These are phyloP conservation scores for Neospermospora avenae DNA, from an alignment of 2,329 filamentous ascomycete species.

Conservation along the genomic window DNA sequence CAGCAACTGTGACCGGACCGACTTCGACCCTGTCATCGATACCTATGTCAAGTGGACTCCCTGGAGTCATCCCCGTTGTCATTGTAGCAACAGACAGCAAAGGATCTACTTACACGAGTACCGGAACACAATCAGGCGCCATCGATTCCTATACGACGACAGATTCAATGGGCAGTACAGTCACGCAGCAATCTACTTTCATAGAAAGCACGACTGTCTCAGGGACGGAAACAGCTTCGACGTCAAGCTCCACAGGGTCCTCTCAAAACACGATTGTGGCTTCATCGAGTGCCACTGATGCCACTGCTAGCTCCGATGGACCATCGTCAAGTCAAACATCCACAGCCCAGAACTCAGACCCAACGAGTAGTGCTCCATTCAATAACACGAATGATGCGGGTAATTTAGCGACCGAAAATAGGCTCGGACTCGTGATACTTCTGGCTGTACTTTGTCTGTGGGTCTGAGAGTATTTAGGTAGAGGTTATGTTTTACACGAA, in stretches of 20 bases:
- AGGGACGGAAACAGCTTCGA: conserved; percentile 5
- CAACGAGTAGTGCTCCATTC: conserved; percentile 32
- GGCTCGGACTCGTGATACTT: conserved; percentile 13
- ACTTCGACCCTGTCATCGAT: conserved; percentile 10
- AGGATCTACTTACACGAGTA: conserved; percentile 8
- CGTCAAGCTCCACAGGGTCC: neutral
- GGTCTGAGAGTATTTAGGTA: conserved; percentile 4
- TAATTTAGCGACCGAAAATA: neutral
- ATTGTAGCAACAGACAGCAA: conserved; percentile 1
- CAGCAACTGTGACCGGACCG: conserved; percentile 14
- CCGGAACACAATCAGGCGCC: neutral
- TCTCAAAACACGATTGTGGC: conserved; percentile 10
- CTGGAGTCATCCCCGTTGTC: conserved; percentile 2
- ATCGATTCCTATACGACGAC: conserved; percentile 11
- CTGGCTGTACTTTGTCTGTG: conserved; percentile 9
- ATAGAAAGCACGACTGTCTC: conserved; percentile 10
- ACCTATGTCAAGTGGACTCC: neutral
- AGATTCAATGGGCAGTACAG: conserved; percentile 11
- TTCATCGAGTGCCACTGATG: conserved; percentile 8
- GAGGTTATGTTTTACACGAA: neutral
- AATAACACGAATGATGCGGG: conserved; percentile 20
- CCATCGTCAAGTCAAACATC: conserved; percentile 12
- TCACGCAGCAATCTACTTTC: neutral
- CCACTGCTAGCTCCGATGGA: conserved; percentile 15
- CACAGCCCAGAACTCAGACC: conserved; percentile 12